phyloP scores from a whole-genome alignment of 2,329 filamentous ascomycete genomes.

The Ceratocystis albifundus region DNA sequence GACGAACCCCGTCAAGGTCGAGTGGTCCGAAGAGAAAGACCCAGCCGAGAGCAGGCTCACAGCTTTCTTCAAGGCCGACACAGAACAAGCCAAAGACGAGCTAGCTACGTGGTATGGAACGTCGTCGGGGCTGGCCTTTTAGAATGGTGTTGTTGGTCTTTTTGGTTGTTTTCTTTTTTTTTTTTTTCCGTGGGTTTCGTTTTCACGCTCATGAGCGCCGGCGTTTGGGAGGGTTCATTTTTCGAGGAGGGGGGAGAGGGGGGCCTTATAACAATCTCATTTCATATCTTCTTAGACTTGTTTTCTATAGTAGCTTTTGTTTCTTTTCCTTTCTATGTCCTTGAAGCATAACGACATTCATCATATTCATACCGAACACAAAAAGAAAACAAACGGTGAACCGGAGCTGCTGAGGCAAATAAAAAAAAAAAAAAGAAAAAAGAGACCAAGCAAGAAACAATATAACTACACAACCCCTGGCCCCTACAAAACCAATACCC shows the following conservation, averaged over 20 bases:
- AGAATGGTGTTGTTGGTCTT: not conserved
- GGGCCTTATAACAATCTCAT: not conserved
- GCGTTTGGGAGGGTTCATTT: conserved; percentile 12
- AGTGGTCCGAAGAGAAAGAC: conserved; percentile 71
- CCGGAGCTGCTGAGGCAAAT: conserved; percentile 6
- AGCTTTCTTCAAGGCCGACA: conserved; percentile 54
- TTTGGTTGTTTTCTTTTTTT: too few relatives aligned
- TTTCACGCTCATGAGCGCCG: not conserved
- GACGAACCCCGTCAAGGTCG: conserved; percentile 52
- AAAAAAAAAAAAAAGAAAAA: conserved; percentile 16
- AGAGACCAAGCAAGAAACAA: conserved; percentile 15
- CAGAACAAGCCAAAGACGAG: conserved; percentile 44
- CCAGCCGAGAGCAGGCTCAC: conserved; percentile 58
- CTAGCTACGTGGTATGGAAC: conserved; percentile 73
- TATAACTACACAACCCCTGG: conserved; percentile 18
- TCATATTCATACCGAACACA: conserved; percentile 8
- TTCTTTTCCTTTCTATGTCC: not conserved
- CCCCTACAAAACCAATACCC: not conserved
- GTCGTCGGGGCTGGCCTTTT: conserved; percentile 38
- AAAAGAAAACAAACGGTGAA: conserved; percentile 2
- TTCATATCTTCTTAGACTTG: not conserved
- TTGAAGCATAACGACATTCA: conserved; percentile 10
- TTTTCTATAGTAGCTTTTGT: not conserved
- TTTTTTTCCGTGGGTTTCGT: not conserved
- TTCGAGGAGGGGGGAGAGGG: not conserved